Base-by-base conservation (phyloP, 306 rosid genomes). In the Rosa multiflora region DNA sequence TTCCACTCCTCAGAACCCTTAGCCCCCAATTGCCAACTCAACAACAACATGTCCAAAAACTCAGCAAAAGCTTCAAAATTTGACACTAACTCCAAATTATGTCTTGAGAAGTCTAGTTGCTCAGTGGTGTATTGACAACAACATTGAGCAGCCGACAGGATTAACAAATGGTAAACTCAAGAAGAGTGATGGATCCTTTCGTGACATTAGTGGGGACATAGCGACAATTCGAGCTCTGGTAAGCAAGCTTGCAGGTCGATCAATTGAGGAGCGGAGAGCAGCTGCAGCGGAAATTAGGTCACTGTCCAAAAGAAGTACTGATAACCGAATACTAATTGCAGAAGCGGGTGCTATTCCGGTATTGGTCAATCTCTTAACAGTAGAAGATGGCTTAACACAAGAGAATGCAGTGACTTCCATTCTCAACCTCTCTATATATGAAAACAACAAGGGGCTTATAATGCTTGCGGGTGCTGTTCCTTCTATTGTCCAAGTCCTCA, bases 401-500 rank as follows among this genome's bases (percentile, higher is more conserved):
- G 98, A 95, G 80, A 95, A 95, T 79, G 96, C 97, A 44, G 98
- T 95, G 67, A 95, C 99, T 32, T 88, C 99, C 46, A 89, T 95
- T 77, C 97, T 95, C 44, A 95, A 95, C 76, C 98, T 95, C 64
- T 95, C 99, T 48, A 95, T 95, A 76, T 93, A 88, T 69, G 97
- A 93, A 74, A 89, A 89, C 62, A 95, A 95, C 92, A 93, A 95
- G 85, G 98, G 92, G 68, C 92, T 91, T 18, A 95, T 95, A 81
- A 93, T 95, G 99, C 99, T 93, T 72, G 94, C 97, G 2, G 99
- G 94, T 79, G 98, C 98, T 48, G 82, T 95, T 74, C 98, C 98
- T 78, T 91, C 97, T 39, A 90, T 93, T 82, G 99, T 96, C 67
- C 98, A 91, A 87, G 95, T 96, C 76, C 94, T 93, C 37, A 86